These are phyloP conservation scores for Saraca asoca DNA, from an alignment of 331 rosid species.

Conservation along the genomic window DNA sequence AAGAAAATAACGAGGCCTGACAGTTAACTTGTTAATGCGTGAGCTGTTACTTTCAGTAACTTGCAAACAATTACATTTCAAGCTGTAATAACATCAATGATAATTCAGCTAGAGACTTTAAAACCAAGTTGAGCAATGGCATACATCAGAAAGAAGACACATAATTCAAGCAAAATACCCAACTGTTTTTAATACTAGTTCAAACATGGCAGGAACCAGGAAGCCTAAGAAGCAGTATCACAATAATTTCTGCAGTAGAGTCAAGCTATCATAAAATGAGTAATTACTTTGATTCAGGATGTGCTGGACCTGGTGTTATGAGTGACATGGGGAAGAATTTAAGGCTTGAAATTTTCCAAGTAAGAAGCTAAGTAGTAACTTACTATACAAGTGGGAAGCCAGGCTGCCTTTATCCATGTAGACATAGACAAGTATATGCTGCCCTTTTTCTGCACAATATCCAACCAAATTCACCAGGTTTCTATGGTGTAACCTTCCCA, in stretches of 20 bases:
- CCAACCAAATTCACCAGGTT: conserved; percentile 94
- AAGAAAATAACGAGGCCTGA: neutral
- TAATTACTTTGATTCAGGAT: neutral
- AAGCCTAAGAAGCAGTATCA: neutral
- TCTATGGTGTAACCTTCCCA: conserved; percentile 96
- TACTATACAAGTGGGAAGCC: conserved; percentile 94
- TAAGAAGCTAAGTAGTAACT: conserved; percentile 35
- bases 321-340: neutral
- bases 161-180: neutral
- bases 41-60: neutral
- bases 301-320: neutral
- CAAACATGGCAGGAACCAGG: neutral
- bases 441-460: conserved; percentile 90
- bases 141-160: neutral
- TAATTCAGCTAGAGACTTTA: neutral
- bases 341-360: neutral
- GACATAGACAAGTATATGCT: conserved; percentile 85
- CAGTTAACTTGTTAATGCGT: neutral
- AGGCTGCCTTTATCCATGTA: conserved; percentile 91
- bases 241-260: neutral
- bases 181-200: neutral
- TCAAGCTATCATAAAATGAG: neutral
- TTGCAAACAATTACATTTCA: neutral
- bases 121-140: neutral
- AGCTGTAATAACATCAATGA: neutral